phyloP scores from a whole-genome alignment of 352 stramenopile genomes.

The Nothophytophthora sp. region DNA sequence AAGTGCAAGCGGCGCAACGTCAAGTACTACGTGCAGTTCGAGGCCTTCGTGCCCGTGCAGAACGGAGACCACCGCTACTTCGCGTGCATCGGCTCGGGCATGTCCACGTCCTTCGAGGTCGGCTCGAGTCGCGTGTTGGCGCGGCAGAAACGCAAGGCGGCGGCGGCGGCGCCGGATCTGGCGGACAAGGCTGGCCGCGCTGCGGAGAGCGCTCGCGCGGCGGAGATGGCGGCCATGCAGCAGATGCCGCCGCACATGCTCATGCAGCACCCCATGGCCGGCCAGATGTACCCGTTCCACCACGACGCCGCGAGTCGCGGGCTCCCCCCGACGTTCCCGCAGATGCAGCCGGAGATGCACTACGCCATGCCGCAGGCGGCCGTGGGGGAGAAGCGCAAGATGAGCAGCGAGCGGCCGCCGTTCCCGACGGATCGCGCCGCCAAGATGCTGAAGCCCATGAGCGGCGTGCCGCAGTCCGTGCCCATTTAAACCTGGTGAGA shows the following conservation, averaged over 20 bases:
- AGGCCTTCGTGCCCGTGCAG: conserved; percentile 81
- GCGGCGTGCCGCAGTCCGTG: conserved; percentile 33
- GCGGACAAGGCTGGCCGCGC: conserved; percentile 17
- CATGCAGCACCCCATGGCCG: conserved; percentile 35
- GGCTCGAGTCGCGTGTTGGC: conserved; percentile 82
- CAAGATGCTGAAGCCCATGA: conserved; percentile 49
- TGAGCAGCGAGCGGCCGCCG: conserved; percentile 39
- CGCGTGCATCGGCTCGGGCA: conserved; percentile 83
- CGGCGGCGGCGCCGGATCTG: conserved; percentile 31
- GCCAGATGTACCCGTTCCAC: conserved; percentile 35
- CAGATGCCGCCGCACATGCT: conserved; percentile 23
- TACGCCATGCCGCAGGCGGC: conserved; percentile 29
- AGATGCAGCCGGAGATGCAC: conserved; percentile 34
- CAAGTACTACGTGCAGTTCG: conserved; percentile 90
- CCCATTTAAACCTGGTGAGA: conserved; percentile 46
- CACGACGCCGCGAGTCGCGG: conserved; percentile 37
- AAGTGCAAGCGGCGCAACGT: conserved; percentile 89
- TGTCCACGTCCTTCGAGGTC: conserved; percentile 87
- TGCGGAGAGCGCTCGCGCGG: too few species aligned
- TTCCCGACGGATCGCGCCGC: conserved; percentile 31
- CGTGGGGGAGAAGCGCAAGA: conserved; percentile 51
- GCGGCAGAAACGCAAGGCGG: conserved; percentile 84
- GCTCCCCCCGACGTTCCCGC: conserved; percentile 49
- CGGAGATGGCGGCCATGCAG: conserved; percentile 35
- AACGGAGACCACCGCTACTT: conserved; percentile 78